A percentile compares a stretch with the other conserved stretches of the same genome.
Conservation (phyloP, 768 basidiomycete genomes). For the Dacryopinax spathularia region DNA sequence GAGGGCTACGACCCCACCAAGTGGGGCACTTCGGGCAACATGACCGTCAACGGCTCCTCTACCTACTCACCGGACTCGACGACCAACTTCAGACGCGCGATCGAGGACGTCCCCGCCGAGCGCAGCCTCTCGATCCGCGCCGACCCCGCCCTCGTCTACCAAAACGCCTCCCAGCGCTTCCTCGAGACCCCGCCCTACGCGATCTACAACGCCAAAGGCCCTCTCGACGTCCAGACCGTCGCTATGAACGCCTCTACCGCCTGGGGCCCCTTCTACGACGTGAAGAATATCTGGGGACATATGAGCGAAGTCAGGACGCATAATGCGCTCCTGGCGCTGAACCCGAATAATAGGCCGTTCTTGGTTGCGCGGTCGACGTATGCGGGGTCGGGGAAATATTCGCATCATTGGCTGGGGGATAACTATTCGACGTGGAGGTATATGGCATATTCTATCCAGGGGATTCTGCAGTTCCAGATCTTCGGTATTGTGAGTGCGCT, state of each 20-base stretch:
- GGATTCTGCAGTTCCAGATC: conserved; percentile 66
- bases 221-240: conserved; percentile 14
- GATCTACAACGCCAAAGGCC: conserved; percentile 36
- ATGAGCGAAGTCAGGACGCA: conserved; percentile 15
- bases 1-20: conserved; percentile 57
- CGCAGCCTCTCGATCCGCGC: background rate
- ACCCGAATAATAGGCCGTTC: conserved; percentile 20
- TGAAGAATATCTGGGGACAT: conserved; percentile 16
- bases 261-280: background rate
- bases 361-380: conserved; percentile 20
- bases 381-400: conserved; percentile 13
- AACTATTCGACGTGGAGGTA: conserved; percentile 65
- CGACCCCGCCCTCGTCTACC: background rate
- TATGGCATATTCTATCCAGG: conserved; percentile 56
- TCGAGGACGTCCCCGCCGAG: background rate
- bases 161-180: conserved; percentile 3
- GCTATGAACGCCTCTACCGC: conserved; percentile 18
- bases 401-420: conserved; percentile 39
- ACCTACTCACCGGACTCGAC: conserved; percentile 4
- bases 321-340: conserved; percentile 12
- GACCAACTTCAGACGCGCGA: conserved; percentile 1
- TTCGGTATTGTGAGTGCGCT: conserved; percentile 39
- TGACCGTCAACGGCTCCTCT: conserved; percentile 36
- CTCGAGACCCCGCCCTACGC: conserved; percentile 35
- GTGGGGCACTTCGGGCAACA: conserved; percentile 58